Evolutionary conservation across 108 stramenopile genomes (phyloP).

Genomic region (Cyclotella sp.): DNA sequence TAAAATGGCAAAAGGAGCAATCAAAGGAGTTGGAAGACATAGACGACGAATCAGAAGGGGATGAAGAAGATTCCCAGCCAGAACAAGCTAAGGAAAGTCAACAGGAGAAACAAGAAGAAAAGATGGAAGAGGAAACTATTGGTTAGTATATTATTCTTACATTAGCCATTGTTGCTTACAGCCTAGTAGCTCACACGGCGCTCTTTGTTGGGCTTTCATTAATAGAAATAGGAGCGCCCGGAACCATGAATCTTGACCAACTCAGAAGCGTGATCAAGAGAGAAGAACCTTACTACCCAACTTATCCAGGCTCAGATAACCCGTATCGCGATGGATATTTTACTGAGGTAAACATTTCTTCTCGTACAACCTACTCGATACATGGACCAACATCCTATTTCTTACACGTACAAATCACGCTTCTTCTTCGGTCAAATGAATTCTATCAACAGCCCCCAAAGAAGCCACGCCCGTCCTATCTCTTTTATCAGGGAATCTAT

Average conservation of each 20-base stretch:
- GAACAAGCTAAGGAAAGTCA: conserved; percentile 6
- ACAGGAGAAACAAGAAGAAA: conserved; percentile 29
- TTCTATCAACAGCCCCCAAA: conserved; percentile 61
- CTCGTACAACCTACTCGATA: neutral
- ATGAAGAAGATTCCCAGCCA: conserved; percentile 18
- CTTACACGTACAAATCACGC: neutral
- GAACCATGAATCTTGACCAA: conserved; percentile 60
- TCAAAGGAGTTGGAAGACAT: conserved; percentile 63
- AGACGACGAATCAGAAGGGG: conserved; percentile 44
- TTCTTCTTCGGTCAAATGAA: neutral
- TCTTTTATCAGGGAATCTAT: conserved; percentile 81
- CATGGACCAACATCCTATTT: too few relatives aligned
- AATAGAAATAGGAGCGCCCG: conserved; percentile 71
- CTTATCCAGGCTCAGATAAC: conserved; percentile 78
- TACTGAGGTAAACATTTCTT: conserved; percentile 50
- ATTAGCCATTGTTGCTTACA: neutral
- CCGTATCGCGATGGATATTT: conserved; percentile 89
- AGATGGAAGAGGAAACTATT: conserved; percentile 24
- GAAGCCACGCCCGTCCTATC: conserved; percentile 85
- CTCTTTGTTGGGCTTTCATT: conserved; percentile 3
- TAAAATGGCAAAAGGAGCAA: conserved; percentile 83
- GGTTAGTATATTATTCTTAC: conserved; percentile 2
- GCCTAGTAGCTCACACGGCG: neutral
- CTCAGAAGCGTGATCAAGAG: conserved; percentile 59
- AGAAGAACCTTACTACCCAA: conserved; percentile 80